phyloP scores from a whole-genome alignment of 2,329 filamentous ascomycete species.

The Onygenales sp. region DNA sequence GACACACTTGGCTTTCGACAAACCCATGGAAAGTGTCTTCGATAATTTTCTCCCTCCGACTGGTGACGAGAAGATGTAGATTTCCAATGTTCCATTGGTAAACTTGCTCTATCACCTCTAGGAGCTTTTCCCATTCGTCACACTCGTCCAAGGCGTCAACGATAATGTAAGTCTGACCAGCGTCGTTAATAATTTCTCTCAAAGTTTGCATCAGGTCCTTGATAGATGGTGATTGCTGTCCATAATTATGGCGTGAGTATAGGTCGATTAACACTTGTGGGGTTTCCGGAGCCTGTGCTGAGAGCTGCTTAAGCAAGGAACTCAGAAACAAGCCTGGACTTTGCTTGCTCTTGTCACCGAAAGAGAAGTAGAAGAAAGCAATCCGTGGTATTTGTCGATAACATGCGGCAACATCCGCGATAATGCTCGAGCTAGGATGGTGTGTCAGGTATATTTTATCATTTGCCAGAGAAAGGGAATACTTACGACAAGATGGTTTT shows the following conservation, averaged over 20 bases:
- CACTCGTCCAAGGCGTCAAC: constrained; percentile 15
- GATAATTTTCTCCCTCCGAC: constrained; percentile 10
- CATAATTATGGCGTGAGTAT: constrained; percentile 12
- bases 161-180: constrained; percentile 10
- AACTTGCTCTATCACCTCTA: constrained; percentile 4
- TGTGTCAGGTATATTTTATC: background rate
- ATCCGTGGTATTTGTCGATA: background rate
- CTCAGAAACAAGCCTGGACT: constrained; percentile 24
- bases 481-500: constrained; percentile 29
- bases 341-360: constrained; percentile 30
- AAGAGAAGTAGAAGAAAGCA: constrained; percentile 31
- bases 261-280: background rate
- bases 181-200: constrained; percentile 17
- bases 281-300: constrained; percentile 8
- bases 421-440: constrained; percentile 18
- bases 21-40: constrained; percentile 6
- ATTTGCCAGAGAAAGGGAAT: background rate
- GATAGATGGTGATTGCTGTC: constrained; percentile 15
- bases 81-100: background rate
- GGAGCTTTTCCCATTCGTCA: constrained; percentile 6
- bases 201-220: constrained; percentile 16
- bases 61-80: constrained; percentile 10
- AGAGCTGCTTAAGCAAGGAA: constrained; percentile 30
- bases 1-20: background rate
- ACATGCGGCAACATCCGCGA: constrained; percentile 17